phyloP scores from a whole-genome alignment of 306 rosid species.

The Trichosanthes truncata region DNA sequence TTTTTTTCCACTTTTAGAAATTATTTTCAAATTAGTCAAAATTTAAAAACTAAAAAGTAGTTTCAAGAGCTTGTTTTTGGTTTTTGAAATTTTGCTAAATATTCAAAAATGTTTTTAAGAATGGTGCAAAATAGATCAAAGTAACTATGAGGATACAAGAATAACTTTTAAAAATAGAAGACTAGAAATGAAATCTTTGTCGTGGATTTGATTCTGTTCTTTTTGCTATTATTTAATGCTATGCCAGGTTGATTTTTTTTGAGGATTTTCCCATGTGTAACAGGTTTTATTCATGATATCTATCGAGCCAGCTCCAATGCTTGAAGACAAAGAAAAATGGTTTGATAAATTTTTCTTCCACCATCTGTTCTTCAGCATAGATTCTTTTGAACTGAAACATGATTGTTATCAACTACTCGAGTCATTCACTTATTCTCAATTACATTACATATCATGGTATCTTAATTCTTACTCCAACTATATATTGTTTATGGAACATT shows the following conservation, averaged over 20 bases:
- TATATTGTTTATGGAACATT: neutral
- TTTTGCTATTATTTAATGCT: neutral
- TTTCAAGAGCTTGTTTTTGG: neutral
- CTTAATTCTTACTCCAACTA: neutral
- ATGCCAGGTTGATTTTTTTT: slow-evolving; percentile 6
- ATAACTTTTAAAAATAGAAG: neutral
- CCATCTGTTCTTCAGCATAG: neutral
- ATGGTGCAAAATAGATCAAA: neutral
- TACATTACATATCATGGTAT: neutral
- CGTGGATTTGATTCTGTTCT: neutral
- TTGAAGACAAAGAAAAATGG: slow-evolving; percentile 99
- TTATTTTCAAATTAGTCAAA: neutral
- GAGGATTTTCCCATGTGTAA: slow-evolving; percentile 15
- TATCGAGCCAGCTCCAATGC: slow-evolving; percentile 99
- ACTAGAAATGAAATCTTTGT: neutral
- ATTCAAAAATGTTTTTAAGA: neutral
- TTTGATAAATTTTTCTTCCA: slow-evolving; percentile 27
- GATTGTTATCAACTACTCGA: neutral
- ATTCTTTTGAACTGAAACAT: slow-evolving; percentile 6
- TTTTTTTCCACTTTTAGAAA: neutral
- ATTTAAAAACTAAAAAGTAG: neutral
- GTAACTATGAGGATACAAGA: neutral
- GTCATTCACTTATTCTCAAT: neutral
- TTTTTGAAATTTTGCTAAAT: neutral
- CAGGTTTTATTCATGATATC: slow-evolving; percentile 99